A percentile compares a stretch with the other conserved stretches of the same genome.
Evolutionary conservation across 176 grass and related monocot genomes (phyloP).

Genomic region (Echinochloa phyllopogon): DNA sequence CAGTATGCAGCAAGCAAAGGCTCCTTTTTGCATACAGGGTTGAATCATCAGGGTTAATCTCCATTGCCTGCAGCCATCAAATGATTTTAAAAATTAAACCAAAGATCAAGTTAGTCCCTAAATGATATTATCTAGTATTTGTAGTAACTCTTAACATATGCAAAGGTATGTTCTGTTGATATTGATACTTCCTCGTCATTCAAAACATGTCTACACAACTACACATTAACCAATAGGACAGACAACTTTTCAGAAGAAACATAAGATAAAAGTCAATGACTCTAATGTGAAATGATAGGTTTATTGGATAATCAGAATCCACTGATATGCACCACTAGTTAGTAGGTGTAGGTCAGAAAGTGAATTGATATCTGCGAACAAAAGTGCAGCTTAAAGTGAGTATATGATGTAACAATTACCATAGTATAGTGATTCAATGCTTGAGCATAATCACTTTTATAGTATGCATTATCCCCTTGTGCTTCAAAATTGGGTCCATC

Average conservation of each 20-base stretch:
- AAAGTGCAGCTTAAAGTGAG: background rate
- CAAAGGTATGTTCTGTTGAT: background rate
- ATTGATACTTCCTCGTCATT: background rate
- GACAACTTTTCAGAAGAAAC: background rate
- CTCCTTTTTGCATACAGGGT: conserved; percentile 41
- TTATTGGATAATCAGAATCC: background rate
- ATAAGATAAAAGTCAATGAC: background rate
- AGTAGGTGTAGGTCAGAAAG: background rate
- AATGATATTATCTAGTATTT: background rate
- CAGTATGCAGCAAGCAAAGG: conserved; percentile 32
- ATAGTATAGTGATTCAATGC: conserved; percentile 22
- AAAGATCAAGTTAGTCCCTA: background rate
- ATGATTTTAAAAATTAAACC: background rate
- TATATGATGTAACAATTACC: conserved; percentile 23
- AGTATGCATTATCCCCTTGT: conserved; percentile 16
- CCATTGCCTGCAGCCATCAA: conserved; percentile 30
- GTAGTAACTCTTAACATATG: background rate
- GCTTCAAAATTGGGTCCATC: conserved; percentile 19
- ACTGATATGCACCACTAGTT: background rate
- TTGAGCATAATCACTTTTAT: conserved; percentile 25
- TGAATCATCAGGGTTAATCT: conserved; percentile 27
- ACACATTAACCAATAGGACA: background rate
- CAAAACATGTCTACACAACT: background rate
- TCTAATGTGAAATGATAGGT: background rate
- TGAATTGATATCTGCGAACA: background rate